Evolutionary conservation across 768 basidiomycete species (phyloP).

Genomic region (Amanita fuliginea): DNA sequence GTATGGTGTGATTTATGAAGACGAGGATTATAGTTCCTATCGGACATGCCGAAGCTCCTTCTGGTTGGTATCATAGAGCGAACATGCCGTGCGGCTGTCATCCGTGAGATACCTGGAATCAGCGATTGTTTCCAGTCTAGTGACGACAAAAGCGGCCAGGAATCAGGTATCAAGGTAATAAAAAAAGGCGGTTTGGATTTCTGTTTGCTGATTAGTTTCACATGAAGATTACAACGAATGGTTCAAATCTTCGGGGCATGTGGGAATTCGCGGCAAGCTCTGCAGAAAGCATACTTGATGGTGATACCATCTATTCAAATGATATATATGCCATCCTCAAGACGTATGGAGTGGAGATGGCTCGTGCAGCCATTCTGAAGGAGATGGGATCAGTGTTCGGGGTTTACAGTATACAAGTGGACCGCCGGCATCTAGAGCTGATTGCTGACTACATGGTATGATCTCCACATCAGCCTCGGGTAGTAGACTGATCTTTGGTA

Average conservation of each 20-base stretch:
- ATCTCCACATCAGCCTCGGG: not conserved
- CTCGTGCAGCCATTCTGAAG: slow-evolving; percentile 77
- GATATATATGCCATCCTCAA: slow-evolving; percentile 87
- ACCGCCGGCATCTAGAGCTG: slow-evolving; percentile 86
- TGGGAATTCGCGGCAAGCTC: slow-evolving; percentile 60
- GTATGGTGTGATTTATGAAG: not conserved
- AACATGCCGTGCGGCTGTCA: slow-evolving; percentile 70
- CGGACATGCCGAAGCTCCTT: slow-evolving; percentile 85
- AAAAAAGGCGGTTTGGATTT: slow-evolving; percentile 4
- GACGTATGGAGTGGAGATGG: slow-evolving; percentile 97
- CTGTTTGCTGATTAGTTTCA: not conserved
- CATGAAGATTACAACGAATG: slow-evolving; percentile 71
- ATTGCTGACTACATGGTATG: slow-evolving; percentile 99
- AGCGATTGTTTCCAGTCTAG: slow-evolving; percentile 74
- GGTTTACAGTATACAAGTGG: slow-evolving; percentile 93
- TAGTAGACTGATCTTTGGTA: slow-evolving; percentile 18
- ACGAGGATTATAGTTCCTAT: slow-evolving; percentile 51
- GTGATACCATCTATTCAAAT: slow-evolving; percentile 82
- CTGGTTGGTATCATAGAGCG: slow-evolving; percentile 90
- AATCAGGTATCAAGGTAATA: slow-evolving; percentile 36
- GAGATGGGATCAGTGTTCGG: slow-evolving; percentile 91
- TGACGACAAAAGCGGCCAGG: slow-evolving; percentile 43
- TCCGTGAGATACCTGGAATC: slow-evolving; percentile 87
- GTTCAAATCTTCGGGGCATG: slow-evolving; percentile 85
- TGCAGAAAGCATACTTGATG: slow-evolving; percentile 54